Evolutionary conservation across 2,329 filamentous ascomycete species (phyloP), one percentile per base, ranked within the genome.

Genomic region (Phaeosphaeria sp.): DNA sequence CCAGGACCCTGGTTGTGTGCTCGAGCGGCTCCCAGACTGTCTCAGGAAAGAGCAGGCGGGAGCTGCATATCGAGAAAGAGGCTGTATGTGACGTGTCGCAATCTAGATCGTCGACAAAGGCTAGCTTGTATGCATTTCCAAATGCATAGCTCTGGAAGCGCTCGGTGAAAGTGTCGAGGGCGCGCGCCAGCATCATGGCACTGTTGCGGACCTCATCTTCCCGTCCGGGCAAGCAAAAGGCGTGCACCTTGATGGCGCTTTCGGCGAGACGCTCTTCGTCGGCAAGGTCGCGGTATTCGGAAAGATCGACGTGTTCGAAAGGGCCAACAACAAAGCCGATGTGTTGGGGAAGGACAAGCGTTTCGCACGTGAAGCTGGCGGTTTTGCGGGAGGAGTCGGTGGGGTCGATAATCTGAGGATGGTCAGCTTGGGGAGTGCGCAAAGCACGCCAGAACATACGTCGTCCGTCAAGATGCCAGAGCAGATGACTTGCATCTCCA

Each of bases 301-400:
- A 90, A 5, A 99, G 82, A 72, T 97, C 92, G 52, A 98, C 89
- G 66, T 94, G 90, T 76, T 98, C 93, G 73, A 99, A 99, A 0
- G 96, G 95, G 0, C 96, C 95, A 55, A 98, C 87, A 2, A 93
- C 91, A 75, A 99, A 97, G 4, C 93, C 94, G 63, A 99, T 89
- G 73, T 98, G 94, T 61, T 93, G 90, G 1, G 94, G 90, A 1
- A 93, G 89, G 9, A 95, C 87, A 50, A 87, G 58, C 86, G 85
- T 64, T 53, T 69, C 69, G 59, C 91, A 89, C 54, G 88, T 87
- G 72, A 98, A 99, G 0, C 90, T 91, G 73, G 95, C 91, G 1
- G 92, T 93, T 78, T 96, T 97, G 73, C 92, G 93, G 22, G 87
- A 88, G 53, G 91, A 84, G 67, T 98, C 91, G 23, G 85, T 84